These are phyloP conservation scores for Paraphaeosphaeria sporulosa DNA, from an alignment of 2,329 filamentous ascomycete genomes.

Conservation along the genomic window DNA sequence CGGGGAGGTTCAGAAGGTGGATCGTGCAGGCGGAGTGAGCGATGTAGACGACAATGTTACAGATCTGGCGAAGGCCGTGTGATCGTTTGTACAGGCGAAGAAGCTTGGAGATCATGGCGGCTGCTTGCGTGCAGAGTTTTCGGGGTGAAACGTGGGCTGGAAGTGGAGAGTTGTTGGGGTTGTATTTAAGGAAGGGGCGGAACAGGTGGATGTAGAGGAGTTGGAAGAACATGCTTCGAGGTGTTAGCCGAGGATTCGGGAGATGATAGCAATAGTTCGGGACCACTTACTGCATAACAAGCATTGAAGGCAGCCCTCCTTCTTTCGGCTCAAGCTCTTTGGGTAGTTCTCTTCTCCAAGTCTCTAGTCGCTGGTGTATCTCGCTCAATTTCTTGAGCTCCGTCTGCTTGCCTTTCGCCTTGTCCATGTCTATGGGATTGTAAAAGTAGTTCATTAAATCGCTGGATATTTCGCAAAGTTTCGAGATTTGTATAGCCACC, in stretches of 20 bases:
- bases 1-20: conserved; percentile 89
- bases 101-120: conserved; percentile 89
- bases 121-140: conserved; percentile 89
- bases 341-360: conserved; percentile 85
- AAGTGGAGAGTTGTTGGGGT: conserved; percentile 79
- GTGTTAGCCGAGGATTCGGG: conserved; percentile 27
- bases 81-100: conserved; percentile 92
- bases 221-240: conserved; percentile 91
- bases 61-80: conserved; percentile 91
- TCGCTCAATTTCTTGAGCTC: conserved; percentile 94
- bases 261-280: not conserved
- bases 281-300: conserved; percentile 81
- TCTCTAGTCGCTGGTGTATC: conserved; percentile 86
- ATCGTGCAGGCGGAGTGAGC: conserved; percentile 93
- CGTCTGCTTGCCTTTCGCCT: conserved; percentile 73
- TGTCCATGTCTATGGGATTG: conserved; percentile 73
- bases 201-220: conserved; percentile 95
- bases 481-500: conserved; percentile 79
- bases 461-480: conserved; percentile 90
- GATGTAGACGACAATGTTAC: conserved; percentile 96
- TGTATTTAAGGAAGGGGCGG: conserved; percentile 92
- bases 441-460: conserved; percentile 92
- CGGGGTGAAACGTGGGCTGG: conserved; percentile 88
- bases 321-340: conserved; percentile 89
- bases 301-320: conserved; percentile 83